Base-by-base conservation (phyloP, 768 basidiomycete genomes). In the Macrolepiota fuliginosa region DNA sequence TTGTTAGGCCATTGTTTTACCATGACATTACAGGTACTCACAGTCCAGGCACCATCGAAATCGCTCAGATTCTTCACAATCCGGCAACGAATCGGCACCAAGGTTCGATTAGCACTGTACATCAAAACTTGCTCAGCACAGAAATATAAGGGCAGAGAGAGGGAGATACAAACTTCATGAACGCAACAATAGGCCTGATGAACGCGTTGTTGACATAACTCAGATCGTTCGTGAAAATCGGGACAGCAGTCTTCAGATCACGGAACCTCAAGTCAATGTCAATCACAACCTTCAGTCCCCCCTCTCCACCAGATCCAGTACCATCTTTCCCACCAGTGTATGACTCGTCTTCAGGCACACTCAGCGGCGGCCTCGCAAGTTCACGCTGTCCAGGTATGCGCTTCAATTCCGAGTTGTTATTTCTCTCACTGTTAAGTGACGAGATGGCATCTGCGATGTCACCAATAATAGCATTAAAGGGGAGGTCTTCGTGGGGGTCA, bases 21-120 rank as follows among this genome's bases (percentile, higher is more conserved):
- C 2, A 50, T 40, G 64, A n/a, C 53, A 53, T 32, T 13, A 51
- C 19, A 58, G 27, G 56, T 22, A 82, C 90, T 70, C 71, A 94
- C 92, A 58, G 94, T 98, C 96, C 95, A 98, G 22, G 94, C 85
- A 4, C 97, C 97, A 73, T 98, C 94, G 71, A 98, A 99, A 63
- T 97, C 93, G 57, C 74, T 78, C 62, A 96, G 74, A 62, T 91
- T 86, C 70, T 94, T 90, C 39, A 91, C 85, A 3, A 98, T 88
- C 57, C 88, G 84, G 71, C 95, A 98, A 66, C 89, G 94, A 56
- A 98, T 95, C 12, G 97, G 97, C 1, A 99, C 84, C 67, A 99
- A 75, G 1, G 97, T 99, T 62, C 90, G 87, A 71, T 98, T 96
- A 3, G 91, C 89, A 72, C 96, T 98, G 65, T 2, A 58, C 45